These are phyloP conservation scores for Candida piceae DNA, from an alignment of 805 yeast species.

Conservation along the genomic window DNA sequence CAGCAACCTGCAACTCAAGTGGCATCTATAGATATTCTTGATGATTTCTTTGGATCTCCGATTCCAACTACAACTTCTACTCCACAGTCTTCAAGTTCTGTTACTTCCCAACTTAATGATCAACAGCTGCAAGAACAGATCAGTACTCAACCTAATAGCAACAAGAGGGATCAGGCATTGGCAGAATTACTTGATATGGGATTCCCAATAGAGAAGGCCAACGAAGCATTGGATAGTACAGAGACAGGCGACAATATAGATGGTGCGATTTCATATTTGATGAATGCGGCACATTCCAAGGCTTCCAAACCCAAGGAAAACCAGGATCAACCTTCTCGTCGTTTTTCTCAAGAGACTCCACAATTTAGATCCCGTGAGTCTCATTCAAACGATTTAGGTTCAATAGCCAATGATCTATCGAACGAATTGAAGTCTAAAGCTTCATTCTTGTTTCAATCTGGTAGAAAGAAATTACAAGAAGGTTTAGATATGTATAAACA, in stretches of 20 bases:
- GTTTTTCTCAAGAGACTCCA: too few species aligned
- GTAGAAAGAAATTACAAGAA: constrained; percentile 54
- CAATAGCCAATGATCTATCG: constrained; percentile 48
- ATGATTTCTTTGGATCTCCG: constrained; percentile 3
- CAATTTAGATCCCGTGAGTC: too few species aligned
- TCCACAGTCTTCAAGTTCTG: too few species aligned
- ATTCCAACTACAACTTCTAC: neutral
- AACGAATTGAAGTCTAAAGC: constrained; percentile 56
- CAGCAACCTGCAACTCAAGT: neutral
- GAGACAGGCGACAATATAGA: constrained; percentile 52
- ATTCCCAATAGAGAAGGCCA: constrained; percentile 56
- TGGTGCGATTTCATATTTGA: constrained; percentile 59
- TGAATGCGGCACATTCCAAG: constrained; percentile 51
- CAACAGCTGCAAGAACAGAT: neutral
- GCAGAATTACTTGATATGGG: constrained; percentile 82
- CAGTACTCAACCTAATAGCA: neutral
- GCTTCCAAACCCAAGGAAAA: constrained; percentile 5
- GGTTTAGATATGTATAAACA: constrained; percentile 56
- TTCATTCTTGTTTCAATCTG: constrained; percentile 50
- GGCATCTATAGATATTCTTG: constrained; percentile 1
- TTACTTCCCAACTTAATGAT: neutral
- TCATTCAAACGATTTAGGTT: constrained; percentile 35
- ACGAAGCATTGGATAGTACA: constrained; percentile 51
- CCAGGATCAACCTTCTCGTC: too few species aligned
- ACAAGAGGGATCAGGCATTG: constrained; percentile 41